Evolutionary conservation across 2,329 filamentous ascomycete genomes (phyloP).

Genomic region (Fusarium xylarioides): DNA sequence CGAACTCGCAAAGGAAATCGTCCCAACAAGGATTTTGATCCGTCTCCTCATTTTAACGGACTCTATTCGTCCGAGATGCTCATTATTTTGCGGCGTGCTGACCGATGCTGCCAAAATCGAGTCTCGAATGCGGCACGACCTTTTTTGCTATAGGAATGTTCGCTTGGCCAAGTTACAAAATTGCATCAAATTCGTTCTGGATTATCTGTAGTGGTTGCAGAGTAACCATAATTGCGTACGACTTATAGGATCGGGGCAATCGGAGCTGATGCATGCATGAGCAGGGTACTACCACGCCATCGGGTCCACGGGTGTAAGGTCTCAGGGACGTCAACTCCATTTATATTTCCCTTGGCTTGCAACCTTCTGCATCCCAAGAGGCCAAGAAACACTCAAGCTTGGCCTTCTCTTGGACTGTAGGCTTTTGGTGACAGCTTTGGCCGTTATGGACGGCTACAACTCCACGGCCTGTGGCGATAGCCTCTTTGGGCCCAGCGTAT

Average conservation of each 20-base stretch:
- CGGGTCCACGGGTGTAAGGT: conserved; percentile 3
- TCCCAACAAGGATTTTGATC: not conserved
- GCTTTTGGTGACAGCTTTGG: not conserved
- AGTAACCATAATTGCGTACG: not conserved
- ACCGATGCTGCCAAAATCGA: not conserved
- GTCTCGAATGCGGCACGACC: not conserved
- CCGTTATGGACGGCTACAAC: conserved; percentile 37
- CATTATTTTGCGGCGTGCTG: conserved; percentile 7
- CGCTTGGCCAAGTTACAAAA: not conserved
- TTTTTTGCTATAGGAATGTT: not conserved
- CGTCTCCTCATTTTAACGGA: not conserved
- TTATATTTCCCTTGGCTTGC: not conserved
- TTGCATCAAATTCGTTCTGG: not conserved
- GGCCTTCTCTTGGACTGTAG: not conserved
- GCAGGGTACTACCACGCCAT: not conserved
- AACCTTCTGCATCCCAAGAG: not conserved
- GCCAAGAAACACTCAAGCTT: not conserved
- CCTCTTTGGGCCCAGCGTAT: conserved; percentile 44
- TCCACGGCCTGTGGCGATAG: conserved; percentile 42
- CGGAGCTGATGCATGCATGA: not conserved
- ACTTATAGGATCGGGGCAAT: not conserved
- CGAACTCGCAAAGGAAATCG: conserved; percentile 1
- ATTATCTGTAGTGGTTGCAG: not conserved
- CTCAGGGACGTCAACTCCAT: not conserved
- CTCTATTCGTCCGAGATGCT: conserved; percentile 1